Base-by-base conservation (phyloP, 2,329 filamentous ascomycete species). In the Grosmannia clavigera region DNA sequence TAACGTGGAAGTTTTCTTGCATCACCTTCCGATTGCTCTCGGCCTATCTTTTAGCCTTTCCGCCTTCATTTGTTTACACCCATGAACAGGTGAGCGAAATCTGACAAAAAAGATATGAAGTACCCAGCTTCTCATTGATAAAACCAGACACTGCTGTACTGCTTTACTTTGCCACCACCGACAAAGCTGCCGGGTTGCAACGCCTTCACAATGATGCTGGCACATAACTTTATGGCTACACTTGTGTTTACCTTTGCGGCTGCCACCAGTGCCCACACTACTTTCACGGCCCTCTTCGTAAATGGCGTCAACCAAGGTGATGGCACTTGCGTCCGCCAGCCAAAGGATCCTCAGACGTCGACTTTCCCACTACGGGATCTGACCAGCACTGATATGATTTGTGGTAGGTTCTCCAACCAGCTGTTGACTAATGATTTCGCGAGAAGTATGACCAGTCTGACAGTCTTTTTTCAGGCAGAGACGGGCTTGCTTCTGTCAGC, bases 291-390 rank as follows among this genome's bases (percentile, higher is more conserved):
- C 4, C 73, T 88, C 56, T 84, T 79, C 65, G 72, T 88, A 65
- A 75, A 87, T 66, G 80, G 80, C 61, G 71, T 78, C 55, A 78
- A 80, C 66, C 83, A 90, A 71, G 87, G 87, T 62, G 83, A 88
- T 67, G 87, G 82, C 35, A 85, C 83, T 31, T 90, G 86, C 66
- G 79, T 91, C 57, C 84, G 87, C 51, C 86, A 87, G 80, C 81
- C 81, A 59, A 75, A 72, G 50, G 73, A 82, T 59, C 72, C 76
- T 3, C 69, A 70, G 7, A 79, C 75, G 0, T 76, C 80, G 57
- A 86, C 80, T 5, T 71, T 70, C 43, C 87, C 86, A 33, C 76
- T 90, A 58, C 72, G 73, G 4, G 75, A 81, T 62, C 69, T 90
- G 19, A 69, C 72, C 16, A 83, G 81, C 65, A 70, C 78, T 33